Conservation (phyloP, 306 rosid species). For the Casuarina equisetifolia region DNA sequence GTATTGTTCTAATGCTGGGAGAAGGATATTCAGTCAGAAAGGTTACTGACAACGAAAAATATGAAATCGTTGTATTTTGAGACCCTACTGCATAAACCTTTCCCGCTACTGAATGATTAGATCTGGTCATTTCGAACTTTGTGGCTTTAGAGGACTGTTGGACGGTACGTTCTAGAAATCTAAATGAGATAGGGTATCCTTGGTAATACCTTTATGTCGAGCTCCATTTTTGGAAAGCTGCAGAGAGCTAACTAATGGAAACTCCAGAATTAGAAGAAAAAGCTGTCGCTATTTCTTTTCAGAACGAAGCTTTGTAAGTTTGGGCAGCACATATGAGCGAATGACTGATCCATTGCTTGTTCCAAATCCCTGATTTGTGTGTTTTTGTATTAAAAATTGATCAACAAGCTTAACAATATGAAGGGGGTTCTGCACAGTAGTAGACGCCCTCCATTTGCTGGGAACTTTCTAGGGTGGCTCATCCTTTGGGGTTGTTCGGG, state of each 20-base stretch:
- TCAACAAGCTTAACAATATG: conserved; percentile 79
- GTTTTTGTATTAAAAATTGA: conserved; percentile 52
- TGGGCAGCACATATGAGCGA: conserved; percentile 39
- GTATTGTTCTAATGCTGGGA: conserved; percentile 2
- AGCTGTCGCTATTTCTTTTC: background rate
- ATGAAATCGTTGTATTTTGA: conserved; percentile 6
- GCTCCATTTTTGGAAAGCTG: too few species aligned
- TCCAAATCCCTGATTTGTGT: conserved; percentile 26
- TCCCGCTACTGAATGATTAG: conserved; percentile 10
- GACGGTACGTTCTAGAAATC: background rate
- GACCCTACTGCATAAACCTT: conserved; percentile 3
- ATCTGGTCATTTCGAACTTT: conserved; percentile 16
- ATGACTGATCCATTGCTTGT: conserved; percentile 35
- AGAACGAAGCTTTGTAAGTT: background rate
- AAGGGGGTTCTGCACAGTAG: conserved; percentile 61
- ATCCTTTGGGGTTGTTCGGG: too few species aligned
- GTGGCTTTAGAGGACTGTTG: background rate
- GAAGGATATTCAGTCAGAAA: background rate
- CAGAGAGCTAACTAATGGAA: background rate
- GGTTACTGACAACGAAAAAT: background rate
- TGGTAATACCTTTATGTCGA: too few species aligned
- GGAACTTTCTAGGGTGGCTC: conserved; percentile 51
- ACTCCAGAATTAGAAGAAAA: too few species aligned
- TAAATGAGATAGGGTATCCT: too few species aligned
- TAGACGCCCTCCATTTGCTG: conserved; percentile 58